These are phyloP conservation scores for Neurospora tetraspora DNA, from an alignment of 495 filamentous ascomycete species.

Conservation along the genomic window DNA sequence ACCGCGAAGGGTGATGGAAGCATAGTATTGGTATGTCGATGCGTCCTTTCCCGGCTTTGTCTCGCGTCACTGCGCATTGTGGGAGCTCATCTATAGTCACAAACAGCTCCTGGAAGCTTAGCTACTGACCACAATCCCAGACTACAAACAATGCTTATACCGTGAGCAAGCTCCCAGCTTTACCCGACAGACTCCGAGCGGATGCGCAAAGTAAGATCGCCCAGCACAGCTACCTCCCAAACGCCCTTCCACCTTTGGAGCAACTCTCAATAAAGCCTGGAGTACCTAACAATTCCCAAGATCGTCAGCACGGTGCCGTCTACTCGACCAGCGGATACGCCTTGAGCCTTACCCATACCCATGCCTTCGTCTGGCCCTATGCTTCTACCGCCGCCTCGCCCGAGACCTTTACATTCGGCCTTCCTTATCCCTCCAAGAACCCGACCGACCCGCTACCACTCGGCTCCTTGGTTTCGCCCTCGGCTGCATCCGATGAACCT, in stretches of 20 bases:
- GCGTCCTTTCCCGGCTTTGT: not conserved
- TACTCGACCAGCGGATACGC: constrained; percentile 61
- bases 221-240: not conserved
- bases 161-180: constrained; percentile 71
- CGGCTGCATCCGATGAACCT: constrained; percentile 61
- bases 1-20: constrained; percentile 49
- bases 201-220: constrained; percentile 46
- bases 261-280: not conserved
- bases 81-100: not conserved
- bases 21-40: constrained; percentile 48
- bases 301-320: constrained; percentile 52
- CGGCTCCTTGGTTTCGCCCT: constrained; percentile 66
- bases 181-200: constrained; percentile 63
- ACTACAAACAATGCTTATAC: constrained; percentile 80
- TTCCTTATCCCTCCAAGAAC: constrained; percentile 62
- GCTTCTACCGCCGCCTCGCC: constrained; percentile 49
- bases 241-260: not conserved
- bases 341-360: constrained; percentile 63
- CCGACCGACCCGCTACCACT: constrained; percentile 59
- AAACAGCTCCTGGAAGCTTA: not conserved
- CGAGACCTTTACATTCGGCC: constrained; percentile 63
- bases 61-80: not conserved
- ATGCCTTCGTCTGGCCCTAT: constrained; percentile 88
- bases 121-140: constrained; percentile 35
- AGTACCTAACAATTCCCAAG: constrained; percentile 23